Evolutionary conservation across 192 early-diverging fungal species (phyloP).

Genomic region (Glomus cerebriforme): DNA sequence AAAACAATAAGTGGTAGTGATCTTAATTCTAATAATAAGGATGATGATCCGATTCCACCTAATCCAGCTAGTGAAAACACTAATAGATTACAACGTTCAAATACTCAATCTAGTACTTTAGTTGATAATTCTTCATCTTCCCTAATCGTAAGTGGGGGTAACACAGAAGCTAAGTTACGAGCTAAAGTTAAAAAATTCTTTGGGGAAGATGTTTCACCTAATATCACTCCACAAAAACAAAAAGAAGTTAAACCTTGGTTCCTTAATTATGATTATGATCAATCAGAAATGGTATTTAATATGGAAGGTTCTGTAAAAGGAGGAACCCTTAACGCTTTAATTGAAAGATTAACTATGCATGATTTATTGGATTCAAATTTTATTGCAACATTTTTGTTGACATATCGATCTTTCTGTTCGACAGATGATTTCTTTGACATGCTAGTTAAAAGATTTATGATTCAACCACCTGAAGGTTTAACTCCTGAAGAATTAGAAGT

Average conservation of each 20-base stretch:
- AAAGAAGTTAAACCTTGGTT: constrained; percentile 70
- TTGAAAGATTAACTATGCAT: constrained; percentile 89
- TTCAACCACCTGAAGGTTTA: constrained; percentile 71
- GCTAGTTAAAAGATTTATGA: constrained; percentile 76
- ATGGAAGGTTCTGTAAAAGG: constrained; percentile 88
- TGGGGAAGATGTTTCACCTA: constrained; percentile 51
- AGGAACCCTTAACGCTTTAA: constrained; percentile 81
- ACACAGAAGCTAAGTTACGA: not conserved
- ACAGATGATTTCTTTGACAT: constrained; percentile 75
- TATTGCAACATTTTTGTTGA: constrained; percentile 86
- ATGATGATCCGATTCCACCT: constrained; percentile 2
- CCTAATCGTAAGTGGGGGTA: constrained; percentile 10
- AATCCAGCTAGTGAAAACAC: not conserved
- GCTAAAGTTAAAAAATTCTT: constrained; percentile 29
- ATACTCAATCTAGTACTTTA: constrained; percentile 40
- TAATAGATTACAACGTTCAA: not conserved
- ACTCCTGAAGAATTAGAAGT: constrained; percentile 60
- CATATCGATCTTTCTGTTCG: constrained; percentile 90
- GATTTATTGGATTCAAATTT: constrained; percentile 85
- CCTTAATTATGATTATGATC: constrained; percentile 74
- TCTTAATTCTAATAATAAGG: not conserved
- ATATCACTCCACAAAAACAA: constrained; percentile 31
- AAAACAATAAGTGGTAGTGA: not conserved
- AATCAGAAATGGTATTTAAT: constrained; percentile 78
- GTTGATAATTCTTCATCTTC: constrained; percentile 34